Evolutionary conservation across 208 protist genomes (phyloP).

Genomic region (Balamuthia mandrillaris): DNA sequence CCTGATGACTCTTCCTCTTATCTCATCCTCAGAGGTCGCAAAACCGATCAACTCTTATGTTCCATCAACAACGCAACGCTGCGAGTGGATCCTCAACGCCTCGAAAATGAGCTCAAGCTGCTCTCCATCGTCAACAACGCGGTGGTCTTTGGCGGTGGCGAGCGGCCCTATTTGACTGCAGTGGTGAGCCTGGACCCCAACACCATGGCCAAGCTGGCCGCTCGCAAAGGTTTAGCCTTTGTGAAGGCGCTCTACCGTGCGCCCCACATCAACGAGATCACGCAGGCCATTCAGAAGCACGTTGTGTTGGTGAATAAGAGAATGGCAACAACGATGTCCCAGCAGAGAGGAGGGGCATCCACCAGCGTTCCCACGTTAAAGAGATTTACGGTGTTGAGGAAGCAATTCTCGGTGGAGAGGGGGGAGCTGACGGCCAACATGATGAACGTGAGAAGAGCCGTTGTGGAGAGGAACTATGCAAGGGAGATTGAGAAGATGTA

Average conservation of each 20-base stretch:
- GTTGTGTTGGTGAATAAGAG: not conserved
- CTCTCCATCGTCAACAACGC: not conserved
- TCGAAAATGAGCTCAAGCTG: not conserved
- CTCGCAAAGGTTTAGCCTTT: not conserved
- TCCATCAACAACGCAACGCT: not conserved
- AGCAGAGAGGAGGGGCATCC: no score
- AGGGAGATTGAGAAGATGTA: slow-evolving; percentile 11
- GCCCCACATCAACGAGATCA: slow-evolving; percentile 28
- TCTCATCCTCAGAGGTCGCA: not conserved
- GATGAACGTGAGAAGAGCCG: not conserved
- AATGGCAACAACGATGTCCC: no score
- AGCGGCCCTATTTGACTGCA: not conserved
- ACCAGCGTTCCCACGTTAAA: not conserved
- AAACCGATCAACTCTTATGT: no score
- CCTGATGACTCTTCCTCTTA: not conserved
- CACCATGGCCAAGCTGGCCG: not conserved
- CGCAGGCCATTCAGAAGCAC: not conserved
- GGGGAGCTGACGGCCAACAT: not conserved
- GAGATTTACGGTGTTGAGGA: not conserved
- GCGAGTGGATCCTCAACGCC: not conserved
- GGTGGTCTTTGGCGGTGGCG: not conserved
- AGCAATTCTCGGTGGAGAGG: not conserved
- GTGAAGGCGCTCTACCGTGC: not conserved
- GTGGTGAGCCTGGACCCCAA: not conserved
- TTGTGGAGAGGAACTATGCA: slow-evolving; percentile 6